Evolutionary conservation across 306 rosid species (phyloP).

Genomic region (Glycine latifolia): DNA sequence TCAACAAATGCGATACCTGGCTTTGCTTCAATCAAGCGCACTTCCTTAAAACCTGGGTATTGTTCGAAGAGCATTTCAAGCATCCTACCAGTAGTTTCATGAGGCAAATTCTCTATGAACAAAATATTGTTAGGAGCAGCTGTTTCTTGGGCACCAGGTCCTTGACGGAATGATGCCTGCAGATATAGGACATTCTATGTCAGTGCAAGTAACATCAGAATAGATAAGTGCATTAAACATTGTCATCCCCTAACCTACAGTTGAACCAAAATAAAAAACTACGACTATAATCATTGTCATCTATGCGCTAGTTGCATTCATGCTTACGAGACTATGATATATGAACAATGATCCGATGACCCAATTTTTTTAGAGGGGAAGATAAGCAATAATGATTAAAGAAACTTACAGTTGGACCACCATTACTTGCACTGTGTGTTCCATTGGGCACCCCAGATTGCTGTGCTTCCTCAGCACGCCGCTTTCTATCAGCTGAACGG

Average conservation of each 20-base stretch:
- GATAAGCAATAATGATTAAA: conserved; percentile 5
- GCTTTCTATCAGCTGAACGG: conserved; percentile 84
- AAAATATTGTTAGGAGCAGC: conserved; percentile 84
- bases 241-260: background rate
- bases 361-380: background rate
- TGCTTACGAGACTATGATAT: background rate
- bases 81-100: conserved; percentile 87
- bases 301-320: conserved; percentile 14
- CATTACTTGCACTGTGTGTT: conserved; percentile 70
- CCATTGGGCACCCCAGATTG: conserved; percentile 74
- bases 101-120: conserved; percentile 95
- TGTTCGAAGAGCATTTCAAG: conserved; percentile 93
- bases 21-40: conserved; percentile 95
- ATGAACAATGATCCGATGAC: background rate
- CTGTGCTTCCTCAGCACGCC: conserved; percentile 68
- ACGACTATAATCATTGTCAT: background rate
- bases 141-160: conserved; percentile 72
- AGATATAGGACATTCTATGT: conserved; percentile 23
- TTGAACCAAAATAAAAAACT: background rate
- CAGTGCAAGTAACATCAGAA: conserved; percentile 24
- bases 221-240: background rate
- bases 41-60: conserved; percentile 97
- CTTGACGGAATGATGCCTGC: conserved; percentile 81
- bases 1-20: conserved; percentile 98
- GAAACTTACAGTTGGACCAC: conserved; percentile 76